A percentile compares a stretch with the other conserved stretches of the same genome.
Evolutionary conservation across 306 rosid genomes (phyloP).

Genomic region (Casuarina glauca): DNA sequence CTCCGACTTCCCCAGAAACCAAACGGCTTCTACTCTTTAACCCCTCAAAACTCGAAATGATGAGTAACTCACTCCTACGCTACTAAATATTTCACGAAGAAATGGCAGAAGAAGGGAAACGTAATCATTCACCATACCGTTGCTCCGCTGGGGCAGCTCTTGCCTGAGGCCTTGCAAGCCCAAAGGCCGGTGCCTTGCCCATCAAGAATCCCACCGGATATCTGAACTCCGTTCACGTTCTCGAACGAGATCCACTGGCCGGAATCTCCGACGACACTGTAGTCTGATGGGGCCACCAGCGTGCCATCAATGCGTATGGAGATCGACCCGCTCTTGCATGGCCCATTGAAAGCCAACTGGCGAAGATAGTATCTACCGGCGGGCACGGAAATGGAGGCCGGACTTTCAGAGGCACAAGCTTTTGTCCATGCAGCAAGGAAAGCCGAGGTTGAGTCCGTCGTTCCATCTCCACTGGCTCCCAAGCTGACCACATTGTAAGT

Average conservation of each 20-base stretch:
- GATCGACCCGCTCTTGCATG: conserved; percentile 39
- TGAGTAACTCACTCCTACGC: no score
- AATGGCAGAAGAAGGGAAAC: neutral
- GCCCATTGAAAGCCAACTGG: conserved; percentile 37
- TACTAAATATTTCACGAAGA: neutral
- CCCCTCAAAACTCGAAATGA: no score
- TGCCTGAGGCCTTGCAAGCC: conserved; percentile 48
- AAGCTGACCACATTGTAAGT: conserved; percentile 34
- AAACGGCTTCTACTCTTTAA: no score
- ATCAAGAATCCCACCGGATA: conserved; percentile 47
- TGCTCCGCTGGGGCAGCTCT: conserved; percentile 50
- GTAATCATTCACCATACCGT: conserved; percentile 31
- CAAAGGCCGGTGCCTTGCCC: conserved; percentile 51
- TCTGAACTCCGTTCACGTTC: conserved; percentile 39
- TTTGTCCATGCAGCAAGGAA: conserved; percentile 38
- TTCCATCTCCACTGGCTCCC: conserved; percentile 39
- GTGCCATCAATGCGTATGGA: conserved; percentile 41
- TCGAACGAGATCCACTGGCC: conserved; percentile 40
- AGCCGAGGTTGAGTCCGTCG: conserved; percentile 37
- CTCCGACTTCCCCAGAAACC: no score
- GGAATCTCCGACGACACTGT: conserved; percentile 33
- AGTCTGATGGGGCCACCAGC: conserved; percentile 45
- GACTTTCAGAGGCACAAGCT: conserved; percentile 39
- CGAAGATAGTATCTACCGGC: conserved; percentile 37
- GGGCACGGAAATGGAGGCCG: conserved; percentile 45